These are phyloP conservation scores for Dictyostelium capitatum DNA, from an alignment of 78 protist genomes.

Conservation along the genomic window DNA sequence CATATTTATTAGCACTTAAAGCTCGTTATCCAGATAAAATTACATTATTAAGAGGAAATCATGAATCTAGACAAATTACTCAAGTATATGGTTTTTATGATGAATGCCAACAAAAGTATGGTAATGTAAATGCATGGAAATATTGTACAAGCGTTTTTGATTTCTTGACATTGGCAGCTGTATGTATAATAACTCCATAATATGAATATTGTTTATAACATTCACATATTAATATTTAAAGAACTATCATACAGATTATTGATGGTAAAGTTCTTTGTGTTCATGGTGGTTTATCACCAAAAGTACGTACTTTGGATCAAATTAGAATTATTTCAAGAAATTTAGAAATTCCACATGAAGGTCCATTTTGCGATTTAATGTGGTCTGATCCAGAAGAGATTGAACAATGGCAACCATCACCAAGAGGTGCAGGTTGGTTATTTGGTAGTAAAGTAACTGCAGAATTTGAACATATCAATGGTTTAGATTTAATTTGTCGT, in stretches of 20 bases:
- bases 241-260: constrained; percentile 75
- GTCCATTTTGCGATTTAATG: constrained; percentile 94
- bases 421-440: constrained; percentile 99
- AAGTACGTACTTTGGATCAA: constrained; percentile 93
- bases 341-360: constrained; percentile 98
- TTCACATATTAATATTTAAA: too few relatives aligned
- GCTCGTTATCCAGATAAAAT: constrained; percentile 96
- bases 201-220: background rate
- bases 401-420: constrained; percentile 95
- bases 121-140: constrained; percentile 97
- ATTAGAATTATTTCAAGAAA: constrained; percentile 89
- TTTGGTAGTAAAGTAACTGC: constrained; percentile 95
- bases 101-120: constrained; percentile 98
- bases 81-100: constrained; percentile 99
- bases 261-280: constrained; percentile 96
- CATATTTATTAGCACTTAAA: constrained; percentile 93
- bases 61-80: constrained; percentile 98
- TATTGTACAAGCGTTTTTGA: constrained; percentile 97
- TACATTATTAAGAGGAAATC: constrained; percentile 98
- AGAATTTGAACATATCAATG: constrained; percentile 93
- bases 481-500: constrained; percentile 94
- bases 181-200: background rate
- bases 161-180: constrained; percentile 95
- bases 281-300: constrained; percentile 99
- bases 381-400: constrained; percentile 99